Evolutionary conservation across 2,329 filamentous ascomycete genomes (phyloP).

Genomic region (Diaporthe destruens): DNA sequence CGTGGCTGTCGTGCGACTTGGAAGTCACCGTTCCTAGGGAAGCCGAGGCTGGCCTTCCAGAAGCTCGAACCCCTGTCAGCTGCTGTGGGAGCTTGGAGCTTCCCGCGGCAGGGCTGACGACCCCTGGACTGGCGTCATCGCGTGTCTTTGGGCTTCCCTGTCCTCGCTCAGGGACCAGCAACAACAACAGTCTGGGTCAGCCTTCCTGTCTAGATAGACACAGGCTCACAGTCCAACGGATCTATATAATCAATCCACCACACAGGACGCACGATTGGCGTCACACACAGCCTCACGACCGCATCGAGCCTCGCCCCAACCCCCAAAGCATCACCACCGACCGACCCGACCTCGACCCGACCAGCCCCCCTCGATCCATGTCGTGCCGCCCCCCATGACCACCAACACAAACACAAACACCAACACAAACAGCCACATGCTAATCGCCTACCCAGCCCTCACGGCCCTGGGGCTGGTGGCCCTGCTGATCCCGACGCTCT

Average conservation of each 20-base stretch:
- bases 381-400: slow-evolving; percentile 30
- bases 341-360: not conserved
- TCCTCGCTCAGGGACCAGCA: not conserved
- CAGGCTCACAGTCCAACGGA: not conserved
- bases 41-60: slow-evolving; percentile 26
- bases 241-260: not conserved
- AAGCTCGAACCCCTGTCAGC: slow-evolving; percentile 20
- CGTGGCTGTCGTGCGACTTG: slow-evolving; percentile 22
- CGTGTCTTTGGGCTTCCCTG: not conserved
- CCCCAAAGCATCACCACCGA: not conserved
- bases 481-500: slow-evolving; percentile 61
- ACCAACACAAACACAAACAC: not conserved
- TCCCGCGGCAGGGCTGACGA: slow-evolving; percentile 3
- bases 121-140: slow-evolving; percentile 6
- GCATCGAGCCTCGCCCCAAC: not conserved
- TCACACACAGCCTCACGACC: not conserved
- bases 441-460: slow-evolving; percentile 45
- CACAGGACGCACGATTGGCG: not conserved
- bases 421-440: slow-evolving; percentile 7
- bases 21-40: not conserved
- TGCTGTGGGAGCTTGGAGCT: slow-evolving; percentile 9
- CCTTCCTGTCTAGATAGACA: too few relatives aligned
- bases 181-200: too few relatives aligned
- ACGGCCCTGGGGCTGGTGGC: slow-evolving; percentile 51
- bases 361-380: not conserved